Conservation (phyloP, 2,329 filamentous ascomycete genomes). For the Trichoderma sp. region DNA sequence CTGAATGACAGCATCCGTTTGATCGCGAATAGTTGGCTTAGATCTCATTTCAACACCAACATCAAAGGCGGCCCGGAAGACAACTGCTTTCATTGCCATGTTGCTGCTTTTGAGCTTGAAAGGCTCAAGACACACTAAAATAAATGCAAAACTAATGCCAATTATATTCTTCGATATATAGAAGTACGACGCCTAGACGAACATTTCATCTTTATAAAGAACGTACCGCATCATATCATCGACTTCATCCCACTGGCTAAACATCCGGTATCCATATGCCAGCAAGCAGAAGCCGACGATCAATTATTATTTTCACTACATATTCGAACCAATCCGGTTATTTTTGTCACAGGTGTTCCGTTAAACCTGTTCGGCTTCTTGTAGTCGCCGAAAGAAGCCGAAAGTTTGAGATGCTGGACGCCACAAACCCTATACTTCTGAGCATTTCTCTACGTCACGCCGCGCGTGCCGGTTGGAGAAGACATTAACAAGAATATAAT, state of each 20-base stretch:
- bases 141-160: background rate
- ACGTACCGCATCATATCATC: background rate
- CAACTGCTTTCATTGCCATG: constrained; percentile 8
- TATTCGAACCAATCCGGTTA: background rate
- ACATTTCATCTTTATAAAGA: background rate
- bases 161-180: background rate
- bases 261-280: background rate
- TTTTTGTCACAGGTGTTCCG: background rate
- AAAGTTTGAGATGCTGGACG: background rate
- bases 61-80: background rate
- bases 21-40: background rate
- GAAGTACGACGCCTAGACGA: background rate
- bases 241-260: background rate
- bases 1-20: background rate
- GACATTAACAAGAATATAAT: background rate
- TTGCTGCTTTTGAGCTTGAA: background rate
- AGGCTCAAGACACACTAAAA: background rate
- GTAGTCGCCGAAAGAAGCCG: constrained; percentile 1
- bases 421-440: background rate
- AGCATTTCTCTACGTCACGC: too few relatives aligned
- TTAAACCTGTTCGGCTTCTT: background rate
- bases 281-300: background rate
- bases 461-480: too few relatives aligned
- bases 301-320: background rate
- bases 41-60: background rate